Conservation (phyloP, 371 early-diverging fungal species). For the Polyrhizophydium stewartii region DNA sequence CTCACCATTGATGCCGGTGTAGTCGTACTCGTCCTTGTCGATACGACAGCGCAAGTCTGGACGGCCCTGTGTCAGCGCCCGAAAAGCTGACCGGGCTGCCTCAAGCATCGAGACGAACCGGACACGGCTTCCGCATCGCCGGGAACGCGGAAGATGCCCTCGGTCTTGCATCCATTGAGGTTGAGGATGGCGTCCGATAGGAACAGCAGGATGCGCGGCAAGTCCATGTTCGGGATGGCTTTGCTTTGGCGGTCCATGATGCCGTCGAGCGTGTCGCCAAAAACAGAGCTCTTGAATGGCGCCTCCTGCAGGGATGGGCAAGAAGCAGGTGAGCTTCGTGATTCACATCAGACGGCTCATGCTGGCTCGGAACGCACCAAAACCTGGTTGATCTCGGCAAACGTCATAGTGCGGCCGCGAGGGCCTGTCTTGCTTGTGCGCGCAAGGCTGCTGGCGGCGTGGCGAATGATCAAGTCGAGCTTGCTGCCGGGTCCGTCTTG, state of each 20-base stretch:
- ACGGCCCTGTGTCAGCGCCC: neutral
- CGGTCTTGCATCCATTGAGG: constrained; percentile 73
- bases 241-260: constrained; percentile 65
- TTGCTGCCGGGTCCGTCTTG: constrained; percentile 1
- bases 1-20: constrained; percentile 53
- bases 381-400: constrained; percentile 77
- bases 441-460: constrained; percentile 59
- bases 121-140: constrained; percentile 89
- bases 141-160: constrained; percentile 97
- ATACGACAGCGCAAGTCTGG: constrained; percentile 59
- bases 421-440: constrained; percentile 77
- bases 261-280: constrained; percentile 83
- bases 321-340: neutral
- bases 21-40: constrained; percentile 77
- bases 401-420: constrained; percentile 68
- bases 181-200: constrained; percentile 69
- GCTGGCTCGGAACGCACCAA: constrained; percentile 32
- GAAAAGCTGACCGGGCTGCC: too few species aligned
- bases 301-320: constrained; percentile 54
- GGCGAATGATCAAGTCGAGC: constrained; percentile 40
- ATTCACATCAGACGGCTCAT: neutral
- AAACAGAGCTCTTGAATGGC: constrained; percentile 83
- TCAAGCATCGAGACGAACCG: constrained; percentile 33
- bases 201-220: constrained; percentile 84
- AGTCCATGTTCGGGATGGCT: constrained; percentile 13